Conservation (phyloP, 306 rosid species). For the Heteromeles arbutifolia region DNA sequence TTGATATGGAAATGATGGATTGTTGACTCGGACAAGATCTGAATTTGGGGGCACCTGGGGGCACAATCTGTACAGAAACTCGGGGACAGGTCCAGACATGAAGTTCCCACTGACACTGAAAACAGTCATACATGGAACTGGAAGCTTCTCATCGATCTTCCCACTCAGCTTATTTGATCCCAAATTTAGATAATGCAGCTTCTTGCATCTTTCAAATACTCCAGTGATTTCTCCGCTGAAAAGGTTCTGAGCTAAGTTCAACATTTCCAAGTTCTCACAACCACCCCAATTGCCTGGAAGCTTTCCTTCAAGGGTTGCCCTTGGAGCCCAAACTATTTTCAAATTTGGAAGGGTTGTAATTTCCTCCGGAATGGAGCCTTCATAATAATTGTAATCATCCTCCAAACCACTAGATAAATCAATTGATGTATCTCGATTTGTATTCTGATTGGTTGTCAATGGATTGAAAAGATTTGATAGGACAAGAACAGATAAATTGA, state of each 20-base stretch:
- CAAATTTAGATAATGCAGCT: constrained; percentile 28
- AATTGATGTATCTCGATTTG: not conserved
- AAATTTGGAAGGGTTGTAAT: constrained; percentile 8
- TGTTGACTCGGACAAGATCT: not conserved
- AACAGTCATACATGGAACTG: constrained; percentile 25
- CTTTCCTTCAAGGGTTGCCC: constrained; percentile 15
- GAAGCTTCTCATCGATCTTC: constrained; percentile 16
- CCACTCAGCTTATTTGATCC: constrained; percentile 27
- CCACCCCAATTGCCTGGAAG: constrained; percentile 26
- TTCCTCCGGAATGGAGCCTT: constrained; percentile 29
- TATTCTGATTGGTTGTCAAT: not conserved
- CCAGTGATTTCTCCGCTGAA: constrained; percentile 21
- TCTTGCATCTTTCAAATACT: constrained; percentile 23
- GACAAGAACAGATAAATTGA: constrained; percentile 24
- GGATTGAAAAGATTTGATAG: constrained; percentile 17
- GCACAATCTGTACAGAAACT: constrained; percentile 10
- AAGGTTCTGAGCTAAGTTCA: constrained; percentile 23
- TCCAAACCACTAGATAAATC: not conserved
- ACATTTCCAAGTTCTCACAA: constrained; percentile 30
- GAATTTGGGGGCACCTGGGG: constrained; percentile 7
- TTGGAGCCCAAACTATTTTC: constrained; percentile 22
- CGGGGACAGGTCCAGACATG: constrained; percentile 22
- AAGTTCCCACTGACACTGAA: constrained; percentile 21
- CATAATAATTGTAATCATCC: constrained; percentile 20
- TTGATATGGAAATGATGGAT: constrained; percentile 8